A percentile compares a stretch with the other conserved stretches of the same genome.
Conservation (phyloP, 2,329 filamentous ascomycete genomes). For the Graphiopsis chlorocephala region DNA sequence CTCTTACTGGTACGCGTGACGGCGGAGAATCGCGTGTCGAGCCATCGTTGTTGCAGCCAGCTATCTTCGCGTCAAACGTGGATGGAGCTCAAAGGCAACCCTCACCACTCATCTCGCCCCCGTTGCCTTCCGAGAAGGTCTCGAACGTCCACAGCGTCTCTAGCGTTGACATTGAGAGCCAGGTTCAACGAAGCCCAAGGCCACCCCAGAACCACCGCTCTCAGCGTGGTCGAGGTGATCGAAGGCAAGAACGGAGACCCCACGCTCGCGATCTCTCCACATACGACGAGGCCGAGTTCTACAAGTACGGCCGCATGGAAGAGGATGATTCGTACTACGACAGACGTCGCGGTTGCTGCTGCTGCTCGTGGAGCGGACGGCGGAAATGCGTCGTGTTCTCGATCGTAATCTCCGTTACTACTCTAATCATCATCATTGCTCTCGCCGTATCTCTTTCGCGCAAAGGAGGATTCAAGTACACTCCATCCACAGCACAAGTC, state of each 20-base stretch:
- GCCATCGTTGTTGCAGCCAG: background rate
- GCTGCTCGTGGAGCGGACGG: conserved; percentile 19
- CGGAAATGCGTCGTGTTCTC: conserved; percentile 27
- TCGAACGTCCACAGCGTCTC: background rate
- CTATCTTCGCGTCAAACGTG: background rate
- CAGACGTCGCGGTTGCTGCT: conserved; percentile 2
- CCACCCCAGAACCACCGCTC: conserved; percentile 1
- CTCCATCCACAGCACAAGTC: conserved; percentile 29
- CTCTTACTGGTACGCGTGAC: background rate
- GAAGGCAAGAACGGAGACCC: background rate
- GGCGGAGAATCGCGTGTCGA: background rate
- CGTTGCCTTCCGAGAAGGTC: background rate
- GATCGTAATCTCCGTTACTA: conserved; percentile 20
- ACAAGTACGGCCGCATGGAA: conserved; percentile 12
- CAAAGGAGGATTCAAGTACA: conserved; percentile 27
- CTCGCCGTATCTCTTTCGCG: conserved; percentile 28
- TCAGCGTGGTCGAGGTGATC: conserved; percentile 6
- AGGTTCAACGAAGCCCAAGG: background rate
- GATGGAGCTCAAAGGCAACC: background rate
- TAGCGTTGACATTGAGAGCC: background rate
- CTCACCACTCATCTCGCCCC: conserved; percentile 5
- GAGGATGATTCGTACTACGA: background rate
- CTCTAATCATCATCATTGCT: conserved; percentile 21
- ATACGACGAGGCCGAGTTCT: conserved; percentile 12
- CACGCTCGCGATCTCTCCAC: background rate